Evolutionary conservation across 2,329 filamentous ascomycete species (phyloP).

Genomic region (Aurifilum marmelostoma): DNA sequence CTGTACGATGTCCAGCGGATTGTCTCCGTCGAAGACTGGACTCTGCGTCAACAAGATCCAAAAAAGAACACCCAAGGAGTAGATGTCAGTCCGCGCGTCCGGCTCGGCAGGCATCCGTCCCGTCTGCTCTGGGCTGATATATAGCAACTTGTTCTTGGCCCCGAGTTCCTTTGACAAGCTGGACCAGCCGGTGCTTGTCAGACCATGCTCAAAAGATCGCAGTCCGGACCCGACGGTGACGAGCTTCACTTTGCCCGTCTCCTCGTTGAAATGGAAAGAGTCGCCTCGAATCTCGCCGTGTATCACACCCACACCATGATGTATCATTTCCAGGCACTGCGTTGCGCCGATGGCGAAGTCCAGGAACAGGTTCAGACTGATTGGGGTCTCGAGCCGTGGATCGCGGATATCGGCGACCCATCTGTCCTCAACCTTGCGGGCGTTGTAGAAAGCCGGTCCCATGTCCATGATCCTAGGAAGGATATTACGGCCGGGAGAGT

Average conservation of each 20-base stretch:
- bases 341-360: slow-evolving; percentile 90
- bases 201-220: slow-evolving; percentile 85
- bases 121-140: slow-evolving; percentile 93
- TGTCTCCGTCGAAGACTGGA: slow-evolving; percentile 77
- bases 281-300: slow-evolving; percentile 91
- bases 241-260: slow-evolving; percentile 74
- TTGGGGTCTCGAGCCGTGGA: slow-evolving; percentile 57
- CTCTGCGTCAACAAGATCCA: slow-evolving; percentile 83
- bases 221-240: slow-evolving; percentile 86
- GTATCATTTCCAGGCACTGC: slow-evolving; percentile 85
- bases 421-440: slow-evolving; percentile 55
- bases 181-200: slow-evolving; percentile 86
- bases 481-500: slow-evolving; percentile 75
- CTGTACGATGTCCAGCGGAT: slow-evolving; percentile 88
- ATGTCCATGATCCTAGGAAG: slow-evolving; percentile 73
- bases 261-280: slow-evolving; percentile 82
- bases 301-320: slow-evolving; percentile 82
- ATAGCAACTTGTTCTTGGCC: slow-evolving; percentile 85
- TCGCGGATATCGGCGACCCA: slow-evolving; percentile 50
- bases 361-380: slow-evolving; percentile 77
- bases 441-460: slow-evolving; percentile 73
- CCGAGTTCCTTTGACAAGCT: slow-evolving; percentile 80
- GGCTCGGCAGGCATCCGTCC: slow-evolving; percentile 91
- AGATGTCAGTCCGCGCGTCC: slow-evolving; percentile 90
- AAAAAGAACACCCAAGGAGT: slow-evolving; percentile 86